Base-by-base conservation (phyloP, 2,329 filamentous ascomycete genomes). In the Sporothrix pseudoabietina region DNA sequence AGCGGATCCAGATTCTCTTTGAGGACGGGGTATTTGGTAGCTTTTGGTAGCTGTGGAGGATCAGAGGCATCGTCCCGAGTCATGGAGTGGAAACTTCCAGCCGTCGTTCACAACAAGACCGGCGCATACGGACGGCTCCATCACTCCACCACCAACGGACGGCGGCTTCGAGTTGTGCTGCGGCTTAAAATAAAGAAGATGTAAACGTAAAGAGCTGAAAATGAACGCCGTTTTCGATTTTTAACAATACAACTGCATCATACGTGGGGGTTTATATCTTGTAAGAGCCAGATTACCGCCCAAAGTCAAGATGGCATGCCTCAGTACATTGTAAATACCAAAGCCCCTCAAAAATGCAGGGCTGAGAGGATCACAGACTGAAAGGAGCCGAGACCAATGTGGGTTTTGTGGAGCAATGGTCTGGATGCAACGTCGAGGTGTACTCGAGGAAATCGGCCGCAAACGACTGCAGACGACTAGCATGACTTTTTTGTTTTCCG, bases 361-460 rank as follows among this genome's bases (percentile, higher is more conserved):
- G 41, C 52, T 7, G 26, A 35, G 32, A 41, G 49, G 4, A 47
- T 10, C 44, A 16, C 30, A 19, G 4, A 49, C 44, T n/a, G 7
- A 39, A 22, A 35, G 59, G 47, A 57, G 49, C 47, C 71, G 47
- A 47, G 61, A 55, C 22, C 71, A 52, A 10, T 66, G 69, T 55
- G 30, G 66, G 35, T 54, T 32, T 55, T 12, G 30, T 52, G 66
- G 26, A 55, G 49, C 65, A 47, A 6, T 4, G 35, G 3, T 2
- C 30, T 12, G 22, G 52, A 54, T 69, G 47, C 65, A 69, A 39
- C 47, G 30, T 54, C 30, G 65, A 69, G 63, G 14, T 59, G 55
- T 22, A 35, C 35, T 41, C 41, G 59, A 10, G n/a, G 12, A 26
- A 26, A 35, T 10, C 12, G 35, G 10, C 57, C 39, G 52, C 52